Evolutionary conservation across 495 filamentous ascomycete genomes (phyloP).

Genomic region (Penicillium arizonense): DNA sequence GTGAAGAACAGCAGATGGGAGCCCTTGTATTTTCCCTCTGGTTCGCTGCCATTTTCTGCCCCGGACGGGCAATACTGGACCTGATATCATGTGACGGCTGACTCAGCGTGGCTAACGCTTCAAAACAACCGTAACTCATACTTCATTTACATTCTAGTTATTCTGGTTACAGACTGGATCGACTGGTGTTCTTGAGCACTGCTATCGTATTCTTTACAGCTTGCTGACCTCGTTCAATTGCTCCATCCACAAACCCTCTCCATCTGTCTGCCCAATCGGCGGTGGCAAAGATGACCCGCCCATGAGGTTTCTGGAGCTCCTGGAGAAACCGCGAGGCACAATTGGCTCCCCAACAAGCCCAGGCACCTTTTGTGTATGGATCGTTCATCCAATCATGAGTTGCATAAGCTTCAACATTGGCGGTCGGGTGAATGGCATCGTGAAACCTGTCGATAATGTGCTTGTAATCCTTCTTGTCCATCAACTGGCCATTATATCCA

Average conservation of each 20-base stretch:
- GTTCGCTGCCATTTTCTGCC: slow-evolving; percentile 33
- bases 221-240: slow-evolving; percentile 23
- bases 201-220: not conserved
- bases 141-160: no score
- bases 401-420: slow-evolving; percentile 13
- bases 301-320: slow-evolving; percentile 17
- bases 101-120: slow-evolving; percentile 22
- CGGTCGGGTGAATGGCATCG: slow-evolving; percentile 8
- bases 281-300: slow-evolving; percentile 20
- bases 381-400: slow-evolving; percentile 35
- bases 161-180: no score
- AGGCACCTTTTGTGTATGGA: slow-evolving; percentile 22
- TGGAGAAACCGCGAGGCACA: slow-evolving; percentile 13
- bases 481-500: slow-evolving; percentile 17
- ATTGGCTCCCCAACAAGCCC: slow-evolving; percentile 21
- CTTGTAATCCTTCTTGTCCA: slow-evolving; percentile 10
- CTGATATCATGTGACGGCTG: slow-evolving; percentile 43
- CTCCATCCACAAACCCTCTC: slow-evolving; percentile 28
- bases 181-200: not conserved
- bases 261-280: slow-evolving; percentile 30
- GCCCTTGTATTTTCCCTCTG: slow-evolving; percentile 29
- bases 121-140: no score
- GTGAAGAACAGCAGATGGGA: slow-evolving; percentile 15
- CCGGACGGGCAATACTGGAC: slow-evolving; percentile 27
- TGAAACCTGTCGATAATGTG: not conserved